Evolutionary conservation across 768 basidiomycete genomes (phyloP).

Genomic region (Hericium alpestre): DNA sequence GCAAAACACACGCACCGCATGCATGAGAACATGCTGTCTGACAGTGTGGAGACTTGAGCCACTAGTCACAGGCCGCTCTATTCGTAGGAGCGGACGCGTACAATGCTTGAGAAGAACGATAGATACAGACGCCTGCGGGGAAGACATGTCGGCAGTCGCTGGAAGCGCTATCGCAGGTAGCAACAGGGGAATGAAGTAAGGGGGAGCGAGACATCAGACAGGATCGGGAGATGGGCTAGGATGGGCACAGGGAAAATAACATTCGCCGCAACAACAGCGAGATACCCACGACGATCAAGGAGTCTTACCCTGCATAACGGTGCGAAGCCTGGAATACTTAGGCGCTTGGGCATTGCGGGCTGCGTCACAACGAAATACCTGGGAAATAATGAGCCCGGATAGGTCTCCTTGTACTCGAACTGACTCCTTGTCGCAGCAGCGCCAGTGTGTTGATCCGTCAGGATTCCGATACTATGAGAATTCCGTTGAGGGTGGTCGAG

Average conservation of each 20-base stretch:
- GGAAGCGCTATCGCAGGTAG: neutral
- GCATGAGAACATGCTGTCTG: neutral
- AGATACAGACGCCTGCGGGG: neutral
- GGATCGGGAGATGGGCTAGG: neutral
- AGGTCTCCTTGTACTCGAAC: no score
- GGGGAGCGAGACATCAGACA: neutral
- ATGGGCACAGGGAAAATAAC: neutral
- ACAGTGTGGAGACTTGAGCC: neutral
- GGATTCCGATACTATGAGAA: no score
- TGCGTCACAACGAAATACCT: no score
- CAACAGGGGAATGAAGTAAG: neutral
- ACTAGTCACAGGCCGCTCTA: neutral
- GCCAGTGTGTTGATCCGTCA: no score
- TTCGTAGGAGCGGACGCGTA: neutral
- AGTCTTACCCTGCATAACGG: neutral
- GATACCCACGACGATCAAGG: conserved; percentile 3
- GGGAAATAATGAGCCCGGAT: no score
- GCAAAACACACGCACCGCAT: neutral
- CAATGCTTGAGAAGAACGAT: neutral
- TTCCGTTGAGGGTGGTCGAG: no score
- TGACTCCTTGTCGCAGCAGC: no score
- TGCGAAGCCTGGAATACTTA: neutral
- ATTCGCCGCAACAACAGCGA: conserved; percentile 2
- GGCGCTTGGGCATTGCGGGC: no score
- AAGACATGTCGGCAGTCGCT: neutral